Percentiles rank a stretch among this genome's conserved stretches.
Conservation (phyloP, 1,139 yeast species). For the Petasospora fabianii region DNA sequence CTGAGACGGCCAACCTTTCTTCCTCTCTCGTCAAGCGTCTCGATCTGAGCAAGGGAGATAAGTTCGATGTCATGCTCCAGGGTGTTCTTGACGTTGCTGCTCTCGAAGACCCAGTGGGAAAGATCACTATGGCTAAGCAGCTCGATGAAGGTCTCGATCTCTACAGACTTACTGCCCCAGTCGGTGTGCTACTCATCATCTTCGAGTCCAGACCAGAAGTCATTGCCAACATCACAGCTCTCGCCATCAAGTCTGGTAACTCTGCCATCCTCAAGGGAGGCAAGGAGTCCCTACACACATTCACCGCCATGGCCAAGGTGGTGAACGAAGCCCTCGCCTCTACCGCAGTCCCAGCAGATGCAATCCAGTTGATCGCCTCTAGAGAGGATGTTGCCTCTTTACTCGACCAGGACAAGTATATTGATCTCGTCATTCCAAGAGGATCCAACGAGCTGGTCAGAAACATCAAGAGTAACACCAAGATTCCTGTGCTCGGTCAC, state of each 20-base stretch:
- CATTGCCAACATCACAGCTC: slow-evolving; percentile 93
- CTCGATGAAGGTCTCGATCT: slow-evolving; percentile 84
- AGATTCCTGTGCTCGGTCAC: slow-evolving; percentile 96
- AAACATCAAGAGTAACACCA: slow-evolving; percentile 78
- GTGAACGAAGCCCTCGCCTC: slow-evolving; percentile 55
- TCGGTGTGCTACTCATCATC: slow-evolving; percentile 88
- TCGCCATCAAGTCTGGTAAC: slow-evolving; percentile 93
- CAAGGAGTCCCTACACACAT: slow-evolving; percentile 83
- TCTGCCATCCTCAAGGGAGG: slow-evolving; percentile 98
- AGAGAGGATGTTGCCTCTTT: slow-evolving; percentile 87
- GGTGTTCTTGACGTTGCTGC: slow-evolving; percentile 90
- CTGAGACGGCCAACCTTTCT: slow-evolving; percentile 54
- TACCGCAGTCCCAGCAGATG: slow-evolving; percentile 70
- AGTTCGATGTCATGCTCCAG: slow-evolving; percentile 89
- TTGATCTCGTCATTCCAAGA: slow-evolving; percentile 94
- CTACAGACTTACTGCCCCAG: slow-evolving; percentile 84
- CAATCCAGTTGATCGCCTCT: slow-evolving; percentile 83
- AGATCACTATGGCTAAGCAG: slow-evolving; percentile 72
- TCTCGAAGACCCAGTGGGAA: slow-evolving; percentile 88
- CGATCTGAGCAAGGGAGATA: slow-evolving; percentile 76
- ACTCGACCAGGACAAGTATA: slow-evolving; percentile 78
- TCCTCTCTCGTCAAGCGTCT: slow-evolving; percentile 75
- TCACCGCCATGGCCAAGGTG: slow-evolving; percentile 73
- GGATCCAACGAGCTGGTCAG: slow-evolving; percentile 92
- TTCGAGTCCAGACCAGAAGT: slow-evolving; percentile 98